These are phyloP conservation scores for Pyrrhoderma noxium DNA, from an alignment of 1,284 basidiomycete species.

Conservation along the genomic window DNA sequence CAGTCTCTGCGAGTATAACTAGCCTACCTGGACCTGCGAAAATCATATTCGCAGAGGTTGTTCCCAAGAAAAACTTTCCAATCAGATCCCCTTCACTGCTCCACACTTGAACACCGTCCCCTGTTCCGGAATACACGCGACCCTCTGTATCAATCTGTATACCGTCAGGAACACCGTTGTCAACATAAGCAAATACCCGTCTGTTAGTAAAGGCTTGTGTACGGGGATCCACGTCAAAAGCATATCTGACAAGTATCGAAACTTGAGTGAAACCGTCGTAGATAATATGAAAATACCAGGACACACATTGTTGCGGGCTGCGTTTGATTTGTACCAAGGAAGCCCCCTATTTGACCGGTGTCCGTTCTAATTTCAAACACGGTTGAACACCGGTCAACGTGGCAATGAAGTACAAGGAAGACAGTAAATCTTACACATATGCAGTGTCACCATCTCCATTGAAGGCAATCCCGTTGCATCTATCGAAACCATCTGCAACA, in stretches of 20 bases:
- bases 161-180: conserved; percentile 60
- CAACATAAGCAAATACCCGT: conserved; percentile 63
- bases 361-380: too few relatives aligned
- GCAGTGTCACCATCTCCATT: conserved; percentile 55
- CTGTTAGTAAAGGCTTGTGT: conserved; percentile 54
- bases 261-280: too few relatives aligned
- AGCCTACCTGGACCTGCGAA: conserved; percentile 60
- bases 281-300: not conserved
- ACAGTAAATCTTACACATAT: conserved; percentile 49
- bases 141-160: conserved; percentile 52
- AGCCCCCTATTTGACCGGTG: conserved; percentile 41
- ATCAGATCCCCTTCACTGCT: conserved; percentile 53
- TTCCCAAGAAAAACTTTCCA: conserved; percentile 68
- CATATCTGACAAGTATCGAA: conserved; percentile 42
- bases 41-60: conserved; percentile 53
- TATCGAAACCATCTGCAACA: conserved; percentile 62
- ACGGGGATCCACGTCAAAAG: conserved; percentile 58
- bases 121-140: conserved; percentile 63
- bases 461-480: conserved; percentile 64
- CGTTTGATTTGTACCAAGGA: conserved; percentile 52
- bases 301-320: conserved; percentile 62
- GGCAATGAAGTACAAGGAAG: too few relatives aligned
- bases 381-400: too few relatives aligned
- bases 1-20: conserved; percentile 62
- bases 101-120: conserved; percentile 73